Base-by-base conservation (phyloP, 371 early-diverging fungal species). In the Mucor indicus region DNA sequence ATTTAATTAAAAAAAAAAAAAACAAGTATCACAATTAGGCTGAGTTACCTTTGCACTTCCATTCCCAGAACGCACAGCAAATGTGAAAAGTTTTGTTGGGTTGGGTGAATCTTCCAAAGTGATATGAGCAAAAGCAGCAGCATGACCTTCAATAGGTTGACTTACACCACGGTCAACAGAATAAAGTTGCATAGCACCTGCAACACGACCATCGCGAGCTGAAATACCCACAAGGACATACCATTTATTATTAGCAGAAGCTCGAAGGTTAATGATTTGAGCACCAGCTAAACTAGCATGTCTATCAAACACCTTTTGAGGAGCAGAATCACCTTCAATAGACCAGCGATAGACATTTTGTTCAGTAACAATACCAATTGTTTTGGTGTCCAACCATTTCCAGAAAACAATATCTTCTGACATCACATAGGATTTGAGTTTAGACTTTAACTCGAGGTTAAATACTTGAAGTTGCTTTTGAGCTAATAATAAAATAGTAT, bases 101-200 rank as follows among this genome's bases (percentile, higher is more conserved):
- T 79, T 69, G 22, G 75, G 50, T 1, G 86, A 82, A n/a, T 85
- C 87, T 44, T 96, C 96, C 7, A 95, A 58, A 49, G 73, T 81
- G 38, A 98, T 57, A 30, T 92, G 89, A 20, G 96, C 95, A 71
- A 98, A 98, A 8, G 92, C 90, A 20, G 92, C 96, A 32, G 96
- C 95, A 60, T 98, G 97, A 22, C 96, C 98, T 71, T 98, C 98
- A 43, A 98, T 89, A 40, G 90, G 85, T 67, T 98, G 98, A 59
- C 90, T 90, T 44, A 95, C 94, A 19, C 84, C 81, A 44, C 95
- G 88, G 33, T 94, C 96, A 57, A 81, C 89, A 52, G 92, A 90
- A 67, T 85, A 97, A 21, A 98, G 82, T 62, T 98, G 98, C 94
- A 98, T 95, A 32, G 83, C 83, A 35, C 98, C 98, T 3, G 85